These are phyloP conservation scores for Pseudogymnoascus sp. DNA, from an alignment of 2,329 filamentous ascomycete genomes.

Conservation along the genomic window DNA sequence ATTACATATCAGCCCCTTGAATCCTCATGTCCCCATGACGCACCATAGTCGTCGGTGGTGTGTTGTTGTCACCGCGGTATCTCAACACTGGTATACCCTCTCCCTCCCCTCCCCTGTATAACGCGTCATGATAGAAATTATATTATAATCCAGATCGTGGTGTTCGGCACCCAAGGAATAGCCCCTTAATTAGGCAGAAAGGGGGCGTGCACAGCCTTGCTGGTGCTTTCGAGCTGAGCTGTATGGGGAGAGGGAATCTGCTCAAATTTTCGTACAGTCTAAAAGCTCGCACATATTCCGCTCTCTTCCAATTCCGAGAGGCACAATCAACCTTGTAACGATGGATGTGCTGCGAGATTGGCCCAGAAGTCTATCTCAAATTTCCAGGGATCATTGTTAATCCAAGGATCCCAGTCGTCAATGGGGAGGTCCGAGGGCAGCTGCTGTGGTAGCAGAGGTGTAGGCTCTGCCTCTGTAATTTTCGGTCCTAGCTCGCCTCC, in stretches of 20 bases:
- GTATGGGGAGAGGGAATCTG: neutral
- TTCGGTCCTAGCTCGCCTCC: neutral
- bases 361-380: constrained; percentile 28
- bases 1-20: no score
- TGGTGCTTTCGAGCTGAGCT: neutral
- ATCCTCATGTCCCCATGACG: no score
- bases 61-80: no score
- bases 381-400: constrained; percentile 20
- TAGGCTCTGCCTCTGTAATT: neutral
- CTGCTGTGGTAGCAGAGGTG: neutral
- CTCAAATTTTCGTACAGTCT: neutral
- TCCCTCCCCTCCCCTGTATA: no score
- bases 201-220: neutral
- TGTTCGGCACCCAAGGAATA: no score
- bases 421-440: neutral
- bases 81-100: no score
- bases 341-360: constrained; percentile 26
- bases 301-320: neutral
- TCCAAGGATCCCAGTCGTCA: constrained; percentile 13
- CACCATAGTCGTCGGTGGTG: no score
- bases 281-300: neutral
- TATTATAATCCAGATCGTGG: no score
- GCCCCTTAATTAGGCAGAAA: no score
- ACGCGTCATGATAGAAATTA: no score
- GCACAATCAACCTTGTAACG: constrained; percentile 7